phyloP scores from a whole-genome alignment of 495 filamentous ascomycete species.

The Talaromyces stipitatus region DNA sequence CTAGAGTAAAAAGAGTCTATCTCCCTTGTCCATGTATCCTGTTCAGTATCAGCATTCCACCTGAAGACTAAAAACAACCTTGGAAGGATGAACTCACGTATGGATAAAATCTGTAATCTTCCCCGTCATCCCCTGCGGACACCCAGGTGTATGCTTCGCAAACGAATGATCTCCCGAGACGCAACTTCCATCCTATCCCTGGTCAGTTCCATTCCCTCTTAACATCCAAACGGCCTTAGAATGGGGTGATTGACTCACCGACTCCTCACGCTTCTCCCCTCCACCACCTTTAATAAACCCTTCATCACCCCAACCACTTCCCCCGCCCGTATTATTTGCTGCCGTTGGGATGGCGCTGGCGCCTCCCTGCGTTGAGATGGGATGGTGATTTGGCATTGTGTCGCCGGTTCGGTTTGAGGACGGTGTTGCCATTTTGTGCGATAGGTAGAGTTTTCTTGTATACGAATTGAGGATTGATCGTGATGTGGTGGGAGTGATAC shows the following conservation, averaged over 20 bases:
- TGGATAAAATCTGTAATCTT: constrained; percentile 2
- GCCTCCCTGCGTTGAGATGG: constrained; percentile 17
- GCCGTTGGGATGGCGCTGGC: constrained; percentile 21
- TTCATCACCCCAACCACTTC: constrained; percentile 15
- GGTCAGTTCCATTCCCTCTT: not conserved
- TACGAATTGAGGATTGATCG: no score
- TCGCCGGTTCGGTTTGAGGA: constrained; percentile 1
- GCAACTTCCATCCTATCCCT: constrained; percentile 6
- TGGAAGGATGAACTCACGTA: not conserved
- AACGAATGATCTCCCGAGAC: constrained; percentile 29
- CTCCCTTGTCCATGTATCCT: not conserved
- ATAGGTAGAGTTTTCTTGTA: no score
- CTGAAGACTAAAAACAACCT: not conserved
- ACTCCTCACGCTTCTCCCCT: not conserved
- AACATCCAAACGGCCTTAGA: not conserved
- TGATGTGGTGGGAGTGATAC: no score
- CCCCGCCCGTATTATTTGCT: constrained; percentile 23
- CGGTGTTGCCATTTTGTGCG: not conserved
- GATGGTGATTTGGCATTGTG: not conserved
- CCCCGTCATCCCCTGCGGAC: constrained; percentile 22
- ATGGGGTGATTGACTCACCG: not conserved
- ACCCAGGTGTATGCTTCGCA: constrained; percentile 24
- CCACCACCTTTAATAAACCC: constrained; percentile 17
- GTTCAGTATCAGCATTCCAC: not conserved
- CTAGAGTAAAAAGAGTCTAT: not conserved